These are phyloP conservation scores for Aspergillus sp. DNA, from an alignment of 2,329 filamentous ascomycete species.

Conservation along the genomic window DNA sequence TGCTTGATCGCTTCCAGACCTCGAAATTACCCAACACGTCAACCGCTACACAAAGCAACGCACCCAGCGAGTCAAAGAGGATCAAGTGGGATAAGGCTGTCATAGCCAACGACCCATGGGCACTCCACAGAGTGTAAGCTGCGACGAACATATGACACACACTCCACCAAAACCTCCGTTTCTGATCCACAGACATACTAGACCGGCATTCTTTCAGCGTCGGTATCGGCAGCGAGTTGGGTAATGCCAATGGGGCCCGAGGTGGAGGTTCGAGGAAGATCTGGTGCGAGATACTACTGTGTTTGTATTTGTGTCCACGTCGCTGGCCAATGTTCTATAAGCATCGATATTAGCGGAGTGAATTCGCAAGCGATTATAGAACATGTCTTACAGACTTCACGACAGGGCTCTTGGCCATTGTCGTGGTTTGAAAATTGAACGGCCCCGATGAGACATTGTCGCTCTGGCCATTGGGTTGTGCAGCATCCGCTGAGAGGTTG, in stretches of 20 bases:
- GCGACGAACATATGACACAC: slow-evolving; percentile 82
- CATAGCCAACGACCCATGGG: slow-evolving; percentile 82
- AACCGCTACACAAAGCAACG: slow-evolving; percentile 85
- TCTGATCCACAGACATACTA: slow-evolving; percentile 88
- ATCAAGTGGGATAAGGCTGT: slow-evolving; percentile 90
- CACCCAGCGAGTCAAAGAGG: slow-evolving; percentile 92
- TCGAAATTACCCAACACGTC: slow-evolving; percentile 96
- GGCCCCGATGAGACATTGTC: slow-evolving; percentile 53
- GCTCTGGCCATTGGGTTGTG: slow-evolving; percentile 27
- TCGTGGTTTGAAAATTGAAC: slow-evolving; percentile 91
- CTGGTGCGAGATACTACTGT: slow-evolving; percentile 93
- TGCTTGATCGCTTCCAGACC: slow-evolving; percentile 89
- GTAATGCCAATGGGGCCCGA: slow-evolving; percentile 81
- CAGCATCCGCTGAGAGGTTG: slow-evolving; percentile 32
- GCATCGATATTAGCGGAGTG: slow-evolving; percentile 13
- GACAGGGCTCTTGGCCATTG: slow-evolving; percentile 71
- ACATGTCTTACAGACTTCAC: slow-evolving; percentile 62
- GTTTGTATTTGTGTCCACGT: slow-evolving; percentile 95
- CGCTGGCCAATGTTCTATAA: slow-evolving; percentile 81
- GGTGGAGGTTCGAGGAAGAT: slow-evolving; percentile 92
- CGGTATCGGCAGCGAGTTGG: slow-evolving; percentile 87
- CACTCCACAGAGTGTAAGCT: slow-evolving; percentile 79
- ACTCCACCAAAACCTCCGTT: slow-evolving; percentile 81
- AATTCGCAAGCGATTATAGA: background rate
- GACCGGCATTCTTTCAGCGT: slow-evolving; percentile 83